Evolutionary conservation across 805 yeast genomes (phyloP), one percentile per base, ranked within the genome.

Genomic region (Yamadazyma laniorum): DNA sequence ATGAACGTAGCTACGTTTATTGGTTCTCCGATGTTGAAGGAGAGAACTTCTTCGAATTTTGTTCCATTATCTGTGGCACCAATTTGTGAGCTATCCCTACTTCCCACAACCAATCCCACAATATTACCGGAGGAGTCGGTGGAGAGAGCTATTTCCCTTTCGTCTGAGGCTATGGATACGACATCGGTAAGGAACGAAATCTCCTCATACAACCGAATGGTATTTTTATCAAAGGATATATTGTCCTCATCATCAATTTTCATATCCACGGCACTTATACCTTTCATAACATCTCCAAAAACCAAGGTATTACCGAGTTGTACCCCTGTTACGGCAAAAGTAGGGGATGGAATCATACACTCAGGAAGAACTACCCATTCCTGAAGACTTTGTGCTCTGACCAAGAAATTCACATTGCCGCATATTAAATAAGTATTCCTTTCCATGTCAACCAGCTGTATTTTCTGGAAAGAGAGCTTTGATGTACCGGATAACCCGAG

Each of bases 121-220:
- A 59, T 22, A 34, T 63, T 63, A 2, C 71, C 71, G 14, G 47
- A 41, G 1, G 61, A 49, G 35, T 64, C 70, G 4, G 61, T 63
- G 14, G 42, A 35, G 0, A 60, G 11, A 3, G 6, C 49, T 18
- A 28, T 5, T 14, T 21, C 17, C 7, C 37, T 34, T 23, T 42
- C 35, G 0, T 21, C 13, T 3, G 32, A 15, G 5, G 16, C 25
- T 7, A 42, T 7, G 18, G 26, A 15, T 3, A 23, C 23, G 12
- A 35, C 11, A 31, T 30, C 41, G 7, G 43, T 37, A 17, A 37
- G n/a, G 19, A 42, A 26, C 4, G 29, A n/a, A 3, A 36, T 32
- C 8, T 37, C 33, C 12, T 12, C 11, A 23, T 29, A 38, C n/a
- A 25, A 22, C n/a, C 25, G 23, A 5, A 14, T 19, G 6, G 40